Base-by-base conservation (phyloP, 2,329 filamentous ascomycete genomes). In the Fusarium aywerte region DNA sequence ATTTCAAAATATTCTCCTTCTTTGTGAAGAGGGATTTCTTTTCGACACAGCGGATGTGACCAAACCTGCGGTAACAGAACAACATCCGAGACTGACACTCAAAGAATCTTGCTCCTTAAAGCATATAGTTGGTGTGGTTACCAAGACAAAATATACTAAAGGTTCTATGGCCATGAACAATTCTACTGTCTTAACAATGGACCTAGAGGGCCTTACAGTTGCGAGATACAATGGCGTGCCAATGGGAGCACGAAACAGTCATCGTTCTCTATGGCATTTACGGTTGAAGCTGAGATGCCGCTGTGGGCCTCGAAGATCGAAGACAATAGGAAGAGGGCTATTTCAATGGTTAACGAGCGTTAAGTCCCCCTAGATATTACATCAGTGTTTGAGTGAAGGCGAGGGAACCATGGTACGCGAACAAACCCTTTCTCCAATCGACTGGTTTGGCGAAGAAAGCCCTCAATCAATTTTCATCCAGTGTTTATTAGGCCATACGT, bases 111-210 rank as follows among this genome's bases (percentile, higher is more conserved):
- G 12, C 1, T 18, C 18, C 4, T 7, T 20, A 2, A 38, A 38
- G 1, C 6, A 5, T 3, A 38, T 38, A 1, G 3, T n/a, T 4
- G 1, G n/a, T 3, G 35, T 38, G 3, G 7, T 1, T 11, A 38
- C n/a, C 4, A 6, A 13, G n/a, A 7, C 35, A 2, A 1, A 38
- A 4, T 7, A 38, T 0, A n/a, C n/a, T 38, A 38, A 20, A n/a
- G 2, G 10, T 9, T 35, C 16, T 9, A 35, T 13, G 5, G 8
- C 1, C 8, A n/a, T 2, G 7, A 9, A 35, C 7, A 15, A 10
- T 16, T 35, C 3, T 16, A 16, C 15, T n/a, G 16, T 16, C 10
- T 35, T 6, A 35, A 4, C 11, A 2, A 12, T 2, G 4, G 16
- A 36, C 18, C 2, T 7, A 11, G 5, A 36, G 35, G 35, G 10